Conservation (phyloP, 2,329 filamentous ascomycete species). For the Parafenestella ontariensis region DNA sequence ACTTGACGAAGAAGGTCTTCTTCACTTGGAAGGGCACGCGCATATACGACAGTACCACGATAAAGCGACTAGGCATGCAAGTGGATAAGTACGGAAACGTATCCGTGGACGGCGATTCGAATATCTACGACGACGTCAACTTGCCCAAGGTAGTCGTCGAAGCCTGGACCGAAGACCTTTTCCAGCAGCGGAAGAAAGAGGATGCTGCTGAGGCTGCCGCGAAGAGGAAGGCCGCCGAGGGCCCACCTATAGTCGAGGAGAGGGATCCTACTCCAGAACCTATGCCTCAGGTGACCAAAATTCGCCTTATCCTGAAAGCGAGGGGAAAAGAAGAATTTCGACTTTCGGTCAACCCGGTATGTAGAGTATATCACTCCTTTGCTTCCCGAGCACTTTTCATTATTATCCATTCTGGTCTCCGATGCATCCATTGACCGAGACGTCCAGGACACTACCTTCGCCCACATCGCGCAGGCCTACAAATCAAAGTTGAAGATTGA, state of each 20-base stretch:
- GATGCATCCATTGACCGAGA: constrained; percentile 13
- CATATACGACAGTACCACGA: constrained; percentile 76
- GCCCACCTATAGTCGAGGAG: constrained; percentile 21
- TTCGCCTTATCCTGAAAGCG: constrained; percentile 60
- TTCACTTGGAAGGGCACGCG: constrained; percentile 79
- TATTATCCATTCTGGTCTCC: background rate
- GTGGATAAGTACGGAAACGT: constrained; percentile 51
- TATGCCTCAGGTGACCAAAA: constrained; percentile 29
- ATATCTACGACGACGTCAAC: constrained; percentile 60
- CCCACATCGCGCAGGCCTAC: constrained; percentile 40
- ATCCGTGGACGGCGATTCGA: constrained; percentile 49
- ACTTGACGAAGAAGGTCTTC: constrained; percentile 65
- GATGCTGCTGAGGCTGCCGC: constrained; percentile 35
- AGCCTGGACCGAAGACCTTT: constrained; percentile 74
- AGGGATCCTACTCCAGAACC: constrained; percentile 26
- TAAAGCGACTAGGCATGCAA: constrained; percentile 55
- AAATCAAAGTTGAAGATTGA: constrained; percentile 29
- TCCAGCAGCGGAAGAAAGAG: constrained; percentile 58
- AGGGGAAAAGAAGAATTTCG: constrained; percentile 60
- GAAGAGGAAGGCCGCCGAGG: constrained; percentile 49
- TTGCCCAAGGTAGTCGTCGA: constrained; percentile 71
- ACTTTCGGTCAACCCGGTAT: constrained; percentile 57
- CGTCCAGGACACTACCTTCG: constrained; percentile 39
- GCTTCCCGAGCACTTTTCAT: background rate
- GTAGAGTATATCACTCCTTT: constrained; percentile 17